Evolutionary conservation across 1,139 yeast genomes (phyloP), one percentile per base, ranked within the genome.

Genomic region (Yamadazyma atmosphaerica): DNA sequence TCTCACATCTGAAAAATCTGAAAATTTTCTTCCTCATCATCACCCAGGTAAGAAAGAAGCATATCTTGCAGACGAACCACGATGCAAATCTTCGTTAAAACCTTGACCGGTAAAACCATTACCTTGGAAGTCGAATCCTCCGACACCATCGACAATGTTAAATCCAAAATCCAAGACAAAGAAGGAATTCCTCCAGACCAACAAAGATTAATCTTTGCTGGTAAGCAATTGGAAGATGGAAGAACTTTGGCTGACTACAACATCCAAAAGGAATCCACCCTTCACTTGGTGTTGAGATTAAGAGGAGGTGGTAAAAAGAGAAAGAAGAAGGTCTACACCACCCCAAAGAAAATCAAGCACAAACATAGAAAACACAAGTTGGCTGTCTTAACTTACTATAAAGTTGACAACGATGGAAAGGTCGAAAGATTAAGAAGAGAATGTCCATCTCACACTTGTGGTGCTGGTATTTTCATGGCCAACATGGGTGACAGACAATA

Each of bases 271-370:
- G 98, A 92, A 81, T 90, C 98, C 55, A 92, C 98, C 58, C 76
- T 92, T 57, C 97, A 92, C 79, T 84, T 92, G 76, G 98, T 92
- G 67, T 80, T 92, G 56, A 89, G 98, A 83, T 87, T 92, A 74
- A 87, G 98, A 83, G 98, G 98, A 86, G 96, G 96, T 81, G 98
- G 97, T 86, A 92, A 92, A 86, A 92, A 92, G 89, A 90, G 95
- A 87, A 88, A 87, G 89, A 89, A 89, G 90, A 94, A 94, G 96
- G 97, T 89, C 72, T 94, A 92, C 92, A 90, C 98, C 81, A 92
- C 98, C 72, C 99, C 99, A 83, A 92, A 92, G 92, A 92, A 90
- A 86, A 87, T 92, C 80, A 88, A 80, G 81, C 98, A 92, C 95
- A 89, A 88, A 86, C 96, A 88, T 86, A 92, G 88, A 88, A 90